Base-by-base conservation (phyloP, 2,329 filamentous ascomycete genomes). In the Spiromastix sp. region DNA sequence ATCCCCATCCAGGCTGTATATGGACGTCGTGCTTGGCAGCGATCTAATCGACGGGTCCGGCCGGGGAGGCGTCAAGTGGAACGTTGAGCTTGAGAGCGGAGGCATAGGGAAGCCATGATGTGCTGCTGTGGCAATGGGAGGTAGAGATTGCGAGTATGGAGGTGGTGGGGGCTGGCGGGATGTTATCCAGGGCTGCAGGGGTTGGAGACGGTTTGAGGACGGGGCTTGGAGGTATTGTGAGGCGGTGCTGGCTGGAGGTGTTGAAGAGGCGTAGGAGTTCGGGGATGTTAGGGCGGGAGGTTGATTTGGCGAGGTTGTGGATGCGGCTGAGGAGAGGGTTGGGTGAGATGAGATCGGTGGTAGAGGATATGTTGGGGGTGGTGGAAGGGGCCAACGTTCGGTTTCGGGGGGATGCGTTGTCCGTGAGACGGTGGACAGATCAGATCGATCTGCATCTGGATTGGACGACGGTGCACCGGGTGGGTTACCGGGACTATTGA, bases 191-290 rank as follows among this genome's bases (percentile, higher is more conserved):
- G 7, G 32, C n/a, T 5, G 32, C 21, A 5, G 47, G 48, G 54
- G 54, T 12, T 48, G 48, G 17, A 52, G 56, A 3, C 48, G 42
- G 7, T 52, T 49, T 10, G 59, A 52, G 34, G 60, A 61, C 38
- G 62, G 48, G 3, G 60, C 57, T 30, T 63, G 60, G 17, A 62
- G 45, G 5, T 57, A 56, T 34, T 58, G 55, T 15, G 46, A 43
- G 15, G 54, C 43, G 15, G 49, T 39, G 30, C 54, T 53, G 22
- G 51, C 50, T 2, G 25, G 22, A n/a, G 20, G 31, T 6, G 49
- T 39, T 13, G 48, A 41, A 4, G 42, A 40, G 11, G 43, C 43
- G 22, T 49, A 53, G 2, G 49, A 41, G 3, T 44, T 29, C 1
- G 5, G 56, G 55, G 6, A 59, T 48, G 16, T 42, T 56, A 5